phyloP scores from a whole-genome alignment of 768 basidiomycete genomes.

The Tremella mesenterica region DNA sequence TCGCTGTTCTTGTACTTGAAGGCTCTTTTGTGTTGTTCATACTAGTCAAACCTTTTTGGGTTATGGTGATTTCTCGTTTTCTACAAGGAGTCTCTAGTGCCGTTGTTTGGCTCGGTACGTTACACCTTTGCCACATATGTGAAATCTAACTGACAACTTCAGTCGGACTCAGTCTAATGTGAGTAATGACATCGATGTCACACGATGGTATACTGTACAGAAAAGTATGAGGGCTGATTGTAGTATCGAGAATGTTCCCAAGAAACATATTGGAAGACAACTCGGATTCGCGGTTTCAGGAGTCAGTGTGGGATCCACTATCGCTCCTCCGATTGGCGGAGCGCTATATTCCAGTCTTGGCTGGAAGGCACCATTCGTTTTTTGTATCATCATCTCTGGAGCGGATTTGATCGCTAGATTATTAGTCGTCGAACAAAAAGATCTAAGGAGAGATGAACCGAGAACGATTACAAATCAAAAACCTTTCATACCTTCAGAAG shows the following conservation, averaged over 20 bases:
- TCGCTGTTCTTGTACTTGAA: conserved; percentile 21
- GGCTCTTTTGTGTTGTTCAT: conserved; percentile 28
- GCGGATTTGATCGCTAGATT: conserved; percentile 31
- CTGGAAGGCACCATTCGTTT: conserved; percentile 39
- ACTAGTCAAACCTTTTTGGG: conserved; percentile 27
- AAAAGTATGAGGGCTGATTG: not conserved
- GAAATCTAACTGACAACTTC: not conserved
- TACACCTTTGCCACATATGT: not conserved
- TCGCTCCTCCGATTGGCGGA: conserved; percentile 34
- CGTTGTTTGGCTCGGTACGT: conserved; percentile 18
- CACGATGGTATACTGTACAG: too few species aligned
- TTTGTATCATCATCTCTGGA: conserved; percentile 27
- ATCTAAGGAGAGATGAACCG: conserved; percentile 6
- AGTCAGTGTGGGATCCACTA: conserved; percentile 26
- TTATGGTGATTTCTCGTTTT: conserved; percentile 28
- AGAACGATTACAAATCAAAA: too few species aligned
- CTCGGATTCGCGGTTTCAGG: conserved; percentile 38
- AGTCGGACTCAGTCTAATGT: conserved; percentile 19
- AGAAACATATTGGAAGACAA: conserved; percentile 31
- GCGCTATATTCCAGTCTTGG: conserved; percentile 30
- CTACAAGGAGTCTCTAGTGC: conserved; percentile 26
- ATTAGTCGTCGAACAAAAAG: conserved; percentile 31
- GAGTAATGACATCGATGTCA: not conserved
- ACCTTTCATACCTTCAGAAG: too few species aligned
- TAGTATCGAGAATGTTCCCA: conserved; percentile 30